Base-by-base conservation (phyloP, 495 filamentous ascomycete genomes). In the Penicillium subrubescens region DNA sequence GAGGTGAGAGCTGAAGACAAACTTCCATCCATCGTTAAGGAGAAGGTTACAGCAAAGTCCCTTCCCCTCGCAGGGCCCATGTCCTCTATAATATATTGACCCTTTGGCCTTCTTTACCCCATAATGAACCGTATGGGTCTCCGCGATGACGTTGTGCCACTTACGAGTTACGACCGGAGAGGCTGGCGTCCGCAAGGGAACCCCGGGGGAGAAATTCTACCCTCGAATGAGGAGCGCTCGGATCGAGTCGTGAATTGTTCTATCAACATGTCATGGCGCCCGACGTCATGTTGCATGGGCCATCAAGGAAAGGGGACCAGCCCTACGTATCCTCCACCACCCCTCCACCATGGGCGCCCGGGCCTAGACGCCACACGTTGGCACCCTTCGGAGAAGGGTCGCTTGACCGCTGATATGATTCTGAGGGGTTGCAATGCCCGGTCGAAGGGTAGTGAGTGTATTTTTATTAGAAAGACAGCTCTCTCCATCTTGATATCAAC, bases 221-320 rank as follows among this genome's bases (percentile, higher is more conserved):
- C 23, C 12, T 51, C 48, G 48, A 51, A 51, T 51, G 25, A 51
- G 21, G 15, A 15, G 48, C 12, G 48, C 48, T 29, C 11, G 48
- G 23, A 27, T 51, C 23, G 27, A 31, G 48, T 31, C 48, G 48
- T 31, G 14, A n/a, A 23, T 29, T 25, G 11, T 31, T 52, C 44
- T 4, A 0, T 23, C 44, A 23, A n/a, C 53, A 6, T 34, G n/a
- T 56, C 31, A 37, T 34, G 10, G 53, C 53, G 8, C 53, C 34
- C 63, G 61, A 71, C 69, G 69, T 71, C 69, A 71, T 71, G 46
- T 41, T 64, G 69, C 69, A 69, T 56, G 5, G 25, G 31, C n/a
- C 50, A 57, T 39, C 64, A 64, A 51, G 67, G 58, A 61, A 53
- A 7, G 44, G 51, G 35, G 37, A 41, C 35, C 35, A 66, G 63